Evolutionary conservation across 305 asterid genomes (phyloP), one percentile per base, ranked within the genome.

Genomic region (Fraxinus sp.): DNA sequence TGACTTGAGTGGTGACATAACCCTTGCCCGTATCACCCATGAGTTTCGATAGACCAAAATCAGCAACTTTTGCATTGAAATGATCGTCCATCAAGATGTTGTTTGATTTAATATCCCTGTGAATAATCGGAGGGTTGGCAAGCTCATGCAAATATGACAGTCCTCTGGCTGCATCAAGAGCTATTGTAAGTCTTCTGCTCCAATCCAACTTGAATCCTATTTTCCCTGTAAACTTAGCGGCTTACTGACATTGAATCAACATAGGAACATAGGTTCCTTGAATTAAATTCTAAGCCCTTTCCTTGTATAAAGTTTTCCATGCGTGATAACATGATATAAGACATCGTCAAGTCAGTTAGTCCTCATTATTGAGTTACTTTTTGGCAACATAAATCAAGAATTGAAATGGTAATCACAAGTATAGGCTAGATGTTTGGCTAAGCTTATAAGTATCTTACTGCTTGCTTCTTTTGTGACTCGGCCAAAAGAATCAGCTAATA

Each of bases 91-190:
- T 79, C 79, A 95, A 91, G 52, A 95, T 95, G 81, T 93, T 95
- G 75, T 92, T 95, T 0, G 98, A 93, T 76, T 95, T 95, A 49
- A 95, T 85, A 79, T 95, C 97, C 79, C 98, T 86, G 89, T 93
- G 98, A 68, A 93, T 95, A 87, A 95, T 95, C 3, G 98, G 98
- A 87, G 98, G 98, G 82, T 91, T 90, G 7, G 97, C 92, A 49
- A 93, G 97, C 90, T 93, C 98, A 49, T 95, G 97, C 86, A 93
- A 82, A 84, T 95, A 95, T 8, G 90, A 86, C 73, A 95, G 89
- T 10, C 98, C 98, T 90, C 91, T 90, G 16, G 98, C 98, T 26
- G 97, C 94, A 86, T 92, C 98, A 36, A 91, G 91, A 49, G 94
- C 94, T 66, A 95, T 85, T 79, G 72, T 90, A 49, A 95, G 88